Conservation (phyloP, 306 rosid species). For the Macrotyloma uniflorum region DNA sequence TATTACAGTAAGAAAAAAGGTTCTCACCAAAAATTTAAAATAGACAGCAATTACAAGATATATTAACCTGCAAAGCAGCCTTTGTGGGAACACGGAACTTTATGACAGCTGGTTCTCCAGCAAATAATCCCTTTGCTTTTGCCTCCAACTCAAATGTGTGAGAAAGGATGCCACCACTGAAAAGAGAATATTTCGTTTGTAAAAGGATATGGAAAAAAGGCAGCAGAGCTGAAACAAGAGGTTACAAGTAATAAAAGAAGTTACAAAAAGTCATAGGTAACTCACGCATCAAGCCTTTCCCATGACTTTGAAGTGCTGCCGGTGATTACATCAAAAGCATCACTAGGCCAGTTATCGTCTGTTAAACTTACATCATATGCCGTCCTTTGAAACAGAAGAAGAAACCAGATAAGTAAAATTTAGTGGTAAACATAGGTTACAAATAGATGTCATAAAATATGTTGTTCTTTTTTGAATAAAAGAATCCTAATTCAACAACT, state of each 20-base stretch:
- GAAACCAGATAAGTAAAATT: neutral
- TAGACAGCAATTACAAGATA: slow-evolving; percentile 9
- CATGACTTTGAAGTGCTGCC: slow-evolving; percentile 84
- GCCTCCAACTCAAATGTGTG: slow-evolving; percentile 95
- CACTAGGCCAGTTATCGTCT: slow-evolving; percentile 84
- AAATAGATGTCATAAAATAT: neutral
- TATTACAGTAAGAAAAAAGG: slow-evolving; percentile 17
- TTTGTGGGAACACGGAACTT: slow-evolving; percentile 92
- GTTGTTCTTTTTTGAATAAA: neutral
- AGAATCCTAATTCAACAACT: neutral
- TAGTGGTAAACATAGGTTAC: slow-evolving; percentile 8
- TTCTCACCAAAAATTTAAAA: slow-evolving; percentile 1
- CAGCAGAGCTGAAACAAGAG: slow-evolving; percentile 5
- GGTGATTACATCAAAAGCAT: slow-evolving; percentile 58
- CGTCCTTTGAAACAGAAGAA: slow-evolving; percentile 56
- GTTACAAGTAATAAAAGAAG: slow-evolving; percentile 24
- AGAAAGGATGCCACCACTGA: slow-evolving; percentile 76
- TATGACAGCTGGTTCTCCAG: slow-evolving; percentile 78
- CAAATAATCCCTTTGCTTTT: slow-evolving; percentile 65
- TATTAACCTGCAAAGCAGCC: slow-evolving; percentile 78
- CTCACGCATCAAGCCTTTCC: slow-evolving; percentile 99
- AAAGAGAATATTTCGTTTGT: slow-evolving; percentile 17
- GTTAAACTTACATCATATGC: slow-evolving; percentile 85
- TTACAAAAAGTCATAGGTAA: slow-evolving; percentile 13
- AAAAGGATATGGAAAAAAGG: slow-evolving; percentile 9